Evolutionary conservation across 75 land plant species (phyloP).

Genomic region (Selaginella moellendorffii): DNA sequence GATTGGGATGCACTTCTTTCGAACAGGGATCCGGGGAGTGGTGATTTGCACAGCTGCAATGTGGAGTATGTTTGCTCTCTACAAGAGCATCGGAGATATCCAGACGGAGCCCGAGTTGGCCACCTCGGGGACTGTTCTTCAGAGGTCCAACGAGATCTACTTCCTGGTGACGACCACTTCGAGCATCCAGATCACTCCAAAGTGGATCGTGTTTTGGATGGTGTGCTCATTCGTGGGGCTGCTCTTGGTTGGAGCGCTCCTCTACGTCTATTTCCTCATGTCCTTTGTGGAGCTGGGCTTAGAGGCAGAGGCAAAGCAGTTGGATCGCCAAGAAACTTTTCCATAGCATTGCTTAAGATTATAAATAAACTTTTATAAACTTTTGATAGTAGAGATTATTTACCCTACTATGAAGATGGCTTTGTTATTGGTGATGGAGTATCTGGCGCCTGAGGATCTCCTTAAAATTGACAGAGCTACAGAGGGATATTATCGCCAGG

Average conservation of each 20-base stretch:
- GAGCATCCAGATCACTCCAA: neutral
- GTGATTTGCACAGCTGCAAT: neutral
- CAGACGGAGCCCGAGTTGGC: neutral
- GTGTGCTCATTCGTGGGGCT: neutral
- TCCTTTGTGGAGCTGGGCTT: neutral
- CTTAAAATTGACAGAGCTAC: too few species aligned
- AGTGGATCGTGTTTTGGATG: neutral
- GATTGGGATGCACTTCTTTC: neutral
- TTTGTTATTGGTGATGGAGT: too few species aligned
- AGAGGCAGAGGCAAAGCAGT: neutral
- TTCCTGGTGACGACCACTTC: neutral
- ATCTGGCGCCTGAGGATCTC: too few species aligned
- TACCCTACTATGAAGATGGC: too few species aligned
- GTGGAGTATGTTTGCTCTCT: neutral
- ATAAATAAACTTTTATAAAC: too few species aligned
- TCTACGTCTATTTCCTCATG: neutral
- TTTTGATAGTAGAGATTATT: too few species aligned
- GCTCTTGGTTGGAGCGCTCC: neutral
- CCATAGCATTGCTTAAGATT: too few species aligned
- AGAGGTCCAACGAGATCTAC: neutral
- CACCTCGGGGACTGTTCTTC: neutral
- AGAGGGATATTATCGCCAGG: too few species aligned
- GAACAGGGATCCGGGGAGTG: neutral
- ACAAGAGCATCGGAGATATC: neutral
- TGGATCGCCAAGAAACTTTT: neutral